Evolutionary conservation across 139 green algal genomes (phyloP).

Genomic region (Pleodorina starrii): DNA sequence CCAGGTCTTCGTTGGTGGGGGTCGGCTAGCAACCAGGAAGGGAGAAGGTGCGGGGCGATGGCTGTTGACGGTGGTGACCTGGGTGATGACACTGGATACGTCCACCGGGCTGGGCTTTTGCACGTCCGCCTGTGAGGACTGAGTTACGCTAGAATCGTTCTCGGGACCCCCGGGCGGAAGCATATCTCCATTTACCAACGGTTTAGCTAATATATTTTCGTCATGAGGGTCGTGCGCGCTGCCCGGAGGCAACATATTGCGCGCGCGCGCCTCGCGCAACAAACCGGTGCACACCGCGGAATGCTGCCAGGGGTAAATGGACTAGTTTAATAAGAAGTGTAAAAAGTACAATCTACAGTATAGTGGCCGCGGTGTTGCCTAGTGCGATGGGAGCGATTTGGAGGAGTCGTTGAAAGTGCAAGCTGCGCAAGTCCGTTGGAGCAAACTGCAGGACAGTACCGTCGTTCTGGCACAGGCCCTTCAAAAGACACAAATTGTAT

Average conservation of each 20-base stretch:
- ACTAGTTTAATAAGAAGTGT: not conserved
- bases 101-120: conserved; percentile 41
- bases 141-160: conserved; percentile 24
- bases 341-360: not conserved
- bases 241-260: conserved; percentile 32
- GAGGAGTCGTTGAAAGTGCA: not conserved
- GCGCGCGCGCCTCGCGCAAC: conserved; percentile 14
- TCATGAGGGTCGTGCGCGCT: conserved; percentile 13
- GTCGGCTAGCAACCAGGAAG: not conserved
- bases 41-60: not conserved
- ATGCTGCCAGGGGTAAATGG: not conserved
- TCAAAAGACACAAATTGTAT: no score
- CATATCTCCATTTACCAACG: conserved; percentile 12
- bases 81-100: conserved; percentile 58
- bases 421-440: no score
- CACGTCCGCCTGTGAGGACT: not conserved
- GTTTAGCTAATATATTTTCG: conserved; percentile 21
- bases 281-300: not conserved
- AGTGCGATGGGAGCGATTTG: not conserved
- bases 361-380: not conserved
- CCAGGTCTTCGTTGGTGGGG: not conserved
- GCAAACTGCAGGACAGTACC: not conserved
- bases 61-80: conserved; percentile 23
- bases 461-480: no score
- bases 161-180: not conserved